A percentile compares a stretch with the other conserved stretches of the same genome.
These are phyloP conservation scores for Pseudogymnoascus sp. DNA, from an alignment of 2,329 filamentous ascomycete genomes.

Conservation along the genomic window DNA sequence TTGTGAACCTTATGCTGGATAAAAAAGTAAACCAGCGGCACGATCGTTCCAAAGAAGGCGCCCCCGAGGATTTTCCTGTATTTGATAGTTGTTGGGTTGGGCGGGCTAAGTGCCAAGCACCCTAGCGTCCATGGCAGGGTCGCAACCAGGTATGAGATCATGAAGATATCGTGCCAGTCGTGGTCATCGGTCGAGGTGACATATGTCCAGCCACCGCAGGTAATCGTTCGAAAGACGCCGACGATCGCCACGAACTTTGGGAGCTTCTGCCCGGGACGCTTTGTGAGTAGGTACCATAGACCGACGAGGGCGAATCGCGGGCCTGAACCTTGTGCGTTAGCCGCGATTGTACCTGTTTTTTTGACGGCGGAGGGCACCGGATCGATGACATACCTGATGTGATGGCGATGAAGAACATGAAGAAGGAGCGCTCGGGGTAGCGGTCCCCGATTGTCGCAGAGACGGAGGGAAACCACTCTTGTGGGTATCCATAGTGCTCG, in stretches of 20 bases:
- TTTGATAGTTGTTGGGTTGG: slow-evolving; percentile 72
- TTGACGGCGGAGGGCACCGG: not conserved
- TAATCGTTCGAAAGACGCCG: slow-evolving; percentile 80
- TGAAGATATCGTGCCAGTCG: slow-evolving; percentile 97
- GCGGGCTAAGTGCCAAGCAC: slow-evolving; percentile 78
- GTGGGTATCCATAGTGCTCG: slow-evolving; percentile 86
- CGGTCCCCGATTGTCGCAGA: slow-evolving; percentile 95
- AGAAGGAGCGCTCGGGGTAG: slow-evolving; percentile 92
- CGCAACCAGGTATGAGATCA: slow-evolving; percentile 94
- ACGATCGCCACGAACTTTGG: slow-evolving; percentile 74
- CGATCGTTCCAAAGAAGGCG: slow-evolving; percentile 81
- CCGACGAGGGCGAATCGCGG: slow-evolving; percentile 86
- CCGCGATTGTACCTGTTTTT: not conserved
- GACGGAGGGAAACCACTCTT: slow-evolving; percentile 95
- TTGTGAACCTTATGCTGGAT: slow-evolving; percentile 98
- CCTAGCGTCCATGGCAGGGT: slow-evolving; percentile 93
- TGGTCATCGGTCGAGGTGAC: slow-evolving; percentile 97
- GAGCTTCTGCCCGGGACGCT: slow-evolving; percentile 62
- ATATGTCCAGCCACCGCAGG: slow-evolving; percentile 97
- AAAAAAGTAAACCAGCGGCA: slow-evolving; percentile 92
- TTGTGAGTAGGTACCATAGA: slow-evolving; percentile 84
- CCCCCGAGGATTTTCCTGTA: slow-evolving; percentile 79
- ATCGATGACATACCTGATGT: slow-evolving; percentile 60
- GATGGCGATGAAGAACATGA: slow-evolving; percentile 94
- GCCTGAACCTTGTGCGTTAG: slow-evolving; percentile 40